Evolutionary conservation across 164 flowering plant species (phyloP).

Genomic region (Aristolochia californica): DNA sequence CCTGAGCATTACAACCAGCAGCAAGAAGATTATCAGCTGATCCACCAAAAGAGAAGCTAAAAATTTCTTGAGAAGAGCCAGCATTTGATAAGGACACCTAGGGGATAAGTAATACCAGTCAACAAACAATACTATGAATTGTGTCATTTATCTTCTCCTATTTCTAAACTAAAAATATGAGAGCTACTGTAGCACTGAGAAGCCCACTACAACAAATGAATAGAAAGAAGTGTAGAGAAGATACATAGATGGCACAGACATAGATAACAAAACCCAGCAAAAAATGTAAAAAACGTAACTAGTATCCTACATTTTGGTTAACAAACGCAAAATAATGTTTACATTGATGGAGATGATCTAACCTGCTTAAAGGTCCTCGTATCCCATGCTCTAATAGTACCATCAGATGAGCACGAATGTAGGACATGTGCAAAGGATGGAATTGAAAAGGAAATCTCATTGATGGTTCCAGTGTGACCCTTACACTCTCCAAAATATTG

Average conservation of each 20-base stretch:
- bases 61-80: slow-evolving; percentile 58
- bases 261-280: no score
- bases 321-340: no score
- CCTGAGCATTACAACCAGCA: slow-evolving; percentile 84
- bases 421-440: slow-evolving; percentile 41
- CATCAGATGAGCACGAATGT: slow-evolving; percentile 79
- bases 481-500: slow-evolving; percentile 78
- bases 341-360: not conserved
- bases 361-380: slow-evolving; percentile 69
- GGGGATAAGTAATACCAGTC: no score
- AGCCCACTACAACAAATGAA: no score
- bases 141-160: not conserved
- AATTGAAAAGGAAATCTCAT: slow-evolving; percentile 49
- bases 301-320: no score
- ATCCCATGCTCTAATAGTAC: slow-evolving; percentile 83
- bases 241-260: no score
- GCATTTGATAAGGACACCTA: slow-evolving; percentile 55
- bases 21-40: slow-evolving; percentile 62
- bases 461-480: slow-evolving; percentile 64
- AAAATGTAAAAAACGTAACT: no score
- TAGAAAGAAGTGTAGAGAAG: no score
- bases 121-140: no score
- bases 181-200: no score
- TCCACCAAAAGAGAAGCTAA: slow-evolving; percentile 86
- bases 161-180: no score